These are phyloP conservation scores for Metschnikowia colocasiae DNA, from an alignment of 805 yeast species.

Conservation along the genomic window DNA sequence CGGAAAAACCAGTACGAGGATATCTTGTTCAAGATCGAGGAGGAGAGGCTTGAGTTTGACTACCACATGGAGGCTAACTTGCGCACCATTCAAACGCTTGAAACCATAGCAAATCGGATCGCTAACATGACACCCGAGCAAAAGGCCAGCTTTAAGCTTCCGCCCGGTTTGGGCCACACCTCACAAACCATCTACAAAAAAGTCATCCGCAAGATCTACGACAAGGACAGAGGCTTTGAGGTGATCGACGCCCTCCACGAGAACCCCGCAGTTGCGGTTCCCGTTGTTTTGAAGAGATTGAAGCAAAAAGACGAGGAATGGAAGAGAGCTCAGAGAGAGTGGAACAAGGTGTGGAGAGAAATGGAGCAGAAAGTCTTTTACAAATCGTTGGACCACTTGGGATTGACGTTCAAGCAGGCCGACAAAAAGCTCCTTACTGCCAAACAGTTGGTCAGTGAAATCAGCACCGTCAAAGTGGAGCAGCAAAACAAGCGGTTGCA, in stretches of 20 bases:
- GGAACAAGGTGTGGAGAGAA: slow-evolving; percentile 99
- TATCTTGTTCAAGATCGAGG: slow-evolving; percentile 89
- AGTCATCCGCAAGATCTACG: slow-evolving; percentile 88
- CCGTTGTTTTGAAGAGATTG: slow-evolving; percentile 84
- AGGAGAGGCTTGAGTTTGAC: slow-evolving; percentile 96
- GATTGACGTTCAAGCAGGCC: slow-evolving; percentile 93
- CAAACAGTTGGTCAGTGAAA: slow-evolving; percentile 85
- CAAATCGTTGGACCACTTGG: slow-evolving; percentile 92
- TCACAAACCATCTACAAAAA: slow-evolving; percentile 90
- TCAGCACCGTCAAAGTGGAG: slow-evolving; percentile 88
- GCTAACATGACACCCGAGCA: slow-evolving; percentile 92
- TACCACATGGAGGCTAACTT: slow-evolving; percentile 92
- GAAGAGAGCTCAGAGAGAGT: slow-evolving; percentile 96
- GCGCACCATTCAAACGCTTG: slow-evolving; percentile 91
- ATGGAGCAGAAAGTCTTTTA: slow-evolving; percentile 92
- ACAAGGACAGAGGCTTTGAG: slow-evolving; percentile 91
- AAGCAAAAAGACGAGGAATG: slow-evolving; percentile 99
- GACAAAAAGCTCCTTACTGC: slow-evolving; percentile 90
- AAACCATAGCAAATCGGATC: slow-evolving; percentile 89
- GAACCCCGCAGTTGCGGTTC: slow-evolving; percentile 92
- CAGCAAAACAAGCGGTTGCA: slow-evolving; percentile 82
- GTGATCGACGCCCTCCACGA: slow-evolving; percentile 95
- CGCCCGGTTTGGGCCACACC: slow-evolving; percentile 90
- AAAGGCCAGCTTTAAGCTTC: slow-evolving; percentile 77
- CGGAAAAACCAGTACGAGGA: slow-evolving; percentile 98